phyloP scores from a whole-genome alignment of 176 grass and related monocot genomes.

The Musa schizocarpa region DNA sequence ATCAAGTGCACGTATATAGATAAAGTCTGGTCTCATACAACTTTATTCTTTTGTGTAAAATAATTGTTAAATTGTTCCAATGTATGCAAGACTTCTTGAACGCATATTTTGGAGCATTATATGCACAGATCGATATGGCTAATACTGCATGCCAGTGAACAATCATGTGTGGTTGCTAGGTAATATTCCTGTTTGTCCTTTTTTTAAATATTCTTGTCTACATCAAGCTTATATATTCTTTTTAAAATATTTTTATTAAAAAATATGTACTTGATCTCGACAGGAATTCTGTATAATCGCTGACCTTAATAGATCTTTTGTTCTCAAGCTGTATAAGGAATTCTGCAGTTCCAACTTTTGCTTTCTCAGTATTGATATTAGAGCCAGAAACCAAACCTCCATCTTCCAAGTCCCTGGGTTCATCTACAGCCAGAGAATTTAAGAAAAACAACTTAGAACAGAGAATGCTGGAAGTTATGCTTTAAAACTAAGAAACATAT shows the following conservation, averaged over 20 bases:
- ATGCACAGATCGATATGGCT: too few species aligned
- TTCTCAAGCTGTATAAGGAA: slow-evolving; percentile 72
- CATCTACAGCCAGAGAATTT: slow-evolving; percentile 24
- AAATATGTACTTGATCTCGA: background rate
- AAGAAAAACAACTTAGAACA: slow-evolving; percentile 12
- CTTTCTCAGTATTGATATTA: slow-evolving; percentile 17
- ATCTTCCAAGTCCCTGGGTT: slow-evolving; percentile 48
- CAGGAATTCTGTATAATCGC: background rate
- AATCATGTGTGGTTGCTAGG: too few species aligned
- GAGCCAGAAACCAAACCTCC: slow-evolving; percentile 27
- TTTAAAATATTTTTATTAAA: too few species aligned
- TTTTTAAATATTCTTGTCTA: too few species aligned
- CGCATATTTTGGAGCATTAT: too few species aligned
- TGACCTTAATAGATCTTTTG: slow-evolving; percentile 81
- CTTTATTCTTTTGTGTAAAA: too few species aligned
- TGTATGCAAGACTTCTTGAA: background rate
- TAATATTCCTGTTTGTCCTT: too few species aligned
- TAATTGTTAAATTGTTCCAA: background rate
- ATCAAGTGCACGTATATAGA: too few species aligned
- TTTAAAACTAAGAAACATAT: background rate
- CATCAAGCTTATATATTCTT: too few species aligned
- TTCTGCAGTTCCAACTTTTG: slow-evolving; percentile 80
- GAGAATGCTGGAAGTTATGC: background rate
- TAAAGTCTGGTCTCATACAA: too few species aligned
- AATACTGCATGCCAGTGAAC: too few species aligned